phyloP scores from a whole-genome alignment of 345 rosid species.

The Lepidium didymum region DNA sequence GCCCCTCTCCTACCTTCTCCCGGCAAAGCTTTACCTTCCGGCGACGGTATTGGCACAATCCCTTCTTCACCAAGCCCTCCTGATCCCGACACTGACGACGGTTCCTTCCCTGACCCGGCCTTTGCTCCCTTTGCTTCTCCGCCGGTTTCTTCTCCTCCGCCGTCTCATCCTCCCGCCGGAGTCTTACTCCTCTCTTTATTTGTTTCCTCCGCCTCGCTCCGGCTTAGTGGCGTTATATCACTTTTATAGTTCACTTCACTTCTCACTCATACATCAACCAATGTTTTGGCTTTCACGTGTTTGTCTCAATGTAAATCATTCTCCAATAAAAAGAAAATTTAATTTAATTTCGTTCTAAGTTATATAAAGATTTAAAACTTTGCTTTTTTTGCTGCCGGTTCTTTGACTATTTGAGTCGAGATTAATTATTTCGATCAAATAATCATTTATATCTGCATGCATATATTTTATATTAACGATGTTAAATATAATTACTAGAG shows the following conservation, averaged over 20 bases:
- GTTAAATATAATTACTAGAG: not conserved
- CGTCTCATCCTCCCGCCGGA: not conserved
- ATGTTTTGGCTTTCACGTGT: slow-evolving; percentile 16
- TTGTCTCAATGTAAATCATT: slow-evolving; percentile 13
- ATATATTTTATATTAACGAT: not conserved
- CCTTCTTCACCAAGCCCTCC: slow-evolving; percentile 84
- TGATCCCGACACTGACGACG: slow-evolving; percentile 51
- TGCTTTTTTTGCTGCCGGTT: not conserved
- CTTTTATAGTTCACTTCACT: slow-evolving; percentile 11
- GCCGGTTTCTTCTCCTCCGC: slow-evolving; percentile 34
- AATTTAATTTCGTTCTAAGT: not conserved
- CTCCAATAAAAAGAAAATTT: not conserved
- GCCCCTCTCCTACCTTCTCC: slow-evolving; percentile 76
- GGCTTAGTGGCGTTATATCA: not conserved
- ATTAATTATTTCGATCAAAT: not conserved
- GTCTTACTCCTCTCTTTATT: not conserved
- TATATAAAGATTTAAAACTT: not conserved
- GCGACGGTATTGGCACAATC: slow-evolving; percentile 49
- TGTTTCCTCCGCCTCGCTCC: slow-evolving; percentile 11
- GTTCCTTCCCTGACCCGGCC: slow-evolving; percentile 38
- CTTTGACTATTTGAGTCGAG: not conserved
- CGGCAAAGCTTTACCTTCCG: slow-evolving; percentile 40
- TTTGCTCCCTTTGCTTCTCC: slow-evolving; percentile 42
- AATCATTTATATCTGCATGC: not conserved
- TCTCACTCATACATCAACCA: slow-evolving; percentile 13